phyloP scores from a whole-genome alignment of 768 basidiomycete genomes.

The Gautieria morchelliformis region DNA sequence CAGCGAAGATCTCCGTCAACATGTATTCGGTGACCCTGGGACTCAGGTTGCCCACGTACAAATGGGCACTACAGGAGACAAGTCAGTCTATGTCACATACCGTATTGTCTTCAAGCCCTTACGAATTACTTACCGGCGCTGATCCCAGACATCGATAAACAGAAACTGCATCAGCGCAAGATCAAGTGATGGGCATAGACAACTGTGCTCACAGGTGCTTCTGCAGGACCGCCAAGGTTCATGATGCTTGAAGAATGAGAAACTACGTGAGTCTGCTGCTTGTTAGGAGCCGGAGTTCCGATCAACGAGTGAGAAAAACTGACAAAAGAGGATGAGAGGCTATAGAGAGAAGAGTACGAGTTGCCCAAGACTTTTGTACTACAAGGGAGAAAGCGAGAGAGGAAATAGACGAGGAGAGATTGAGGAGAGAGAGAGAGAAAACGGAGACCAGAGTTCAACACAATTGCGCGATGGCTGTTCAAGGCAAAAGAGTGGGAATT shows the following conservation, averaged over 20 bases:
- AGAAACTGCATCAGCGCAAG: constrained; percentile 7
- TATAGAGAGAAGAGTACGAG: constrained; percentile 24
- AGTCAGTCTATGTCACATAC: not conserved
- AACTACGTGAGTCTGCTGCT: constrained; percentile 17
- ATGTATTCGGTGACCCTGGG: constrained; percentile 98
- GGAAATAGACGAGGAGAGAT: constrained; percentile 24
- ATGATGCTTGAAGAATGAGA: constrained; percentile 41
- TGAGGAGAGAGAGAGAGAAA: constrained; percentile 21
- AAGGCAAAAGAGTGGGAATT: constrained; percentile 8
- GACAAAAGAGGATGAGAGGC: constrained; percentile 23
- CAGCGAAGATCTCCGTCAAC: constrained; percentile 95
- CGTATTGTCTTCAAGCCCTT: not conserved
- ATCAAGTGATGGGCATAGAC: constrained; percentile 13
- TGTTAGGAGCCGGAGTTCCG: constrained; percentile 27
- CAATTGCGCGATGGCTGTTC: constrained; percentile 4
- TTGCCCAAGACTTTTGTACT: constrained; percentile 20
- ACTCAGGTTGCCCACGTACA: constrained; percentile 97
- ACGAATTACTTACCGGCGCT: constrained; percentile 2
- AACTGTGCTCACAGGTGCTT: constrained; percentile 58
- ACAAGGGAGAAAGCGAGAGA: constrained; percentile 18
- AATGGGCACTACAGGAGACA: constrained; percentile 57
- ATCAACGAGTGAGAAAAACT: constrained; percentile 32
- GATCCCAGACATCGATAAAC: constrained; percentile 6
- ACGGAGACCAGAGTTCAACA: constrained; percentile 3
- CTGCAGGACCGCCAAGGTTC: constrained; percentile 56